Conservation (phyloP, 441 rosid species). For the Bruguiera hainesii region DNA sequence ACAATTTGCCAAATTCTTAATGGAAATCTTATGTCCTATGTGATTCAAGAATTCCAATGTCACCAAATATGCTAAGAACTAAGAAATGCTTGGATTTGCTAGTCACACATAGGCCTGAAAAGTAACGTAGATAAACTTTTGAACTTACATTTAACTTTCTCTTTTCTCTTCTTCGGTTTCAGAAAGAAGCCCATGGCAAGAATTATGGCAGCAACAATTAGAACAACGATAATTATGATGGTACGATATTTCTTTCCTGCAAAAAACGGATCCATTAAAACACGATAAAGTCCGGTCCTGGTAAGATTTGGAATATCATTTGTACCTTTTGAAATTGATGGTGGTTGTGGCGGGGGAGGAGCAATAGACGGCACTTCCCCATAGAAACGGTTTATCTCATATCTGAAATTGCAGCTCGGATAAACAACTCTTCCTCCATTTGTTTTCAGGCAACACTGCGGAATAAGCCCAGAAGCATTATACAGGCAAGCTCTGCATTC, state of each 20-base stretch:
- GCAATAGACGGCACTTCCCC: background rate
- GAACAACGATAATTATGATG: slow-evolving; percentile 10
- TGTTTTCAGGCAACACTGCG: background rate
- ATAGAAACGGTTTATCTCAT: background rate
- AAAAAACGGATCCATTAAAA: background rate
- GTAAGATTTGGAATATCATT: too few species aligned
- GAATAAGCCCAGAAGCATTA: background rate
- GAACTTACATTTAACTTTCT: slow-evolving; percentile 7
- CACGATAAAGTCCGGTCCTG: too few species aligned
- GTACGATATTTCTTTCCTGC: slow-evolving; percentile 11
- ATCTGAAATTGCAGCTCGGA: slow-evolving; percentile 4
- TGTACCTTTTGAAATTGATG: background rate
- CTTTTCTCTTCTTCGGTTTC: slow-evolving; percentile 1
- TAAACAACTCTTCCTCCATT: background rate
- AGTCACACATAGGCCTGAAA: background rate
- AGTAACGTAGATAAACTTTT: background rate
- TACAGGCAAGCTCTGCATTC: background rate
- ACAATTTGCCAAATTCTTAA: too few species aligned
- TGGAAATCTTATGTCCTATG: too few species aligned
- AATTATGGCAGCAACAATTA: slow-evolving; percentile 2
- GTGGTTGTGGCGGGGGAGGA: background rate
- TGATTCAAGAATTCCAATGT: too few species aligned
- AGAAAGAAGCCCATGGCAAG: slow-evolving; percentile 7
- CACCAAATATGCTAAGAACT: too few species aligned
- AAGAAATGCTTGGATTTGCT: too few species aligned